A percentile compares a stretch with the other conserved stretches of the same genome.
These are phyloP conservation scores for Botrytis pseudocinerea DNA, from an alignment of 2,329 filamentous ascomycete species.

Conservation along the genomic window DNA sequence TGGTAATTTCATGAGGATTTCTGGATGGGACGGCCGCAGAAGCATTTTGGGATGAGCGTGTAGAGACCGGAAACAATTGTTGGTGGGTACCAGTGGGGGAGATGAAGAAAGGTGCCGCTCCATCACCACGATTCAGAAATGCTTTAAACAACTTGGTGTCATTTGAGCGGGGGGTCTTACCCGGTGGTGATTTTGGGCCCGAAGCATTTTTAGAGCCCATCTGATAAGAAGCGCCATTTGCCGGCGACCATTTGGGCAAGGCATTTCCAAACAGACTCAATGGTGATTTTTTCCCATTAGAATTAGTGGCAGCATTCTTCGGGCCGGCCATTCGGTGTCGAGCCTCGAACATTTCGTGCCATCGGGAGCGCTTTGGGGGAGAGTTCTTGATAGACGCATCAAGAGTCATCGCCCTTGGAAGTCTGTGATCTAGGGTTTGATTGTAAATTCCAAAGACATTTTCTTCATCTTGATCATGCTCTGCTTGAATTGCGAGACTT, in stretches of 20 bases:
- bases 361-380: constrained; percentile 9
- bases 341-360: constrained; percentile 10
- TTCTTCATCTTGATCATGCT: not conserved
- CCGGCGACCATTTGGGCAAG: not conserved
- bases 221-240: not conserved
- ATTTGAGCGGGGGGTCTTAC: not conserved
- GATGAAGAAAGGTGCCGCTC: not conserved
- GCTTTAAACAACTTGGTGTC: not conserved
- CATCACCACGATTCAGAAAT: not conserved
- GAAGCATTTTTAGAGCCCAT: not conserved
- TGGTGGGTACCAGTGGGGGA: not conserved
- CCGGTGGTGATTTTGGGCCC: not conserved
- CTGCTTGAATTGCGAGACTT: not conserved
- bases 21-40: not conserved
- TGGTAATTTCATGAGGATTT: not conserved
- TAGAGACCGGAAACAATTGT: not conserved
- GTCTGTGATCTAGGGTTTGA: too few relatives aligned
- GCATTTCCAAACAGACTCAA: not conserved
- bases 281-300: not conserved
- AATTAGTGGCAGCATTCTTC: not conserved
- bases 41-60: not conserved
- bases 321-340: not conserved
- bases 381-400: not conserved
- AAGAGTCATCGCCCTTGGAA: not conserved
- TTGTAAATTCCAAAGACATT: not conserved